Percentiles rank a stretch among this genome's conserved stretches.
Evolutionary conservation across 2,329 filamentous ascomycete species (phyloP).

Genomic region (Trichoderma simmonsii): DNA sequence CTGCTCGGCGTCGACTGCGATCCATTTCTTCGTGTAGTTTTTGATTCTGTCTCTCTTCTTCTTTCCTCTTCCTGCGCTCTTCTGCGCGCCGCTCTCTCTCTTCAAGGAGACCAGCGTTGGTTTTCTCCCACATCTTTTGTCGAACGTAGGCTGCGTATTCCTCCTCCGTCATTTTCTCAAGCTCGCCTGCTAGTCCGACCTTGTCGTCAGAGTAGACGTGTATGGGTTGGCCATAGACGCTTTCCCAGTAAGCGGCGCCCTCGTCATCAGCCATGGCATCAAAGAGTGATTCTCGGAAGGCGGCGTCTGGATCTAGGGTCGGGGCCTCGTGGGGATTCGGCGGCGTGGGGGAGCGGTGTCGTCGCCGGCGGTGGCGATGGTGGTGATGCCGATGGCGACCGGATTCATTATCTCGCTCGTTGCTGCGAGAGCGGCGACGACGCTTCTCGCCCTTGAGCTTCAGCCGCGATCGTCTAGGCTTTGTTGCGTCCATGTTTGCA

Average conservation of each 20-base stretch:
- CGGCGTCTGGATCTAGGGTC: slow-evolving; percentile 63
- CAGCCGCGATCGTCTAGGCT: slow-evolving; percentile 32
- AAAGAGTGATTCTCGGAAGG: slow-evolving; percentile 92
- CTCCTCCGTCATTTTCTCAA: slow-evolving; percentile 88
- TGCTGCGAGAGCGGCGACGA: slow-evolving; percentile 26
- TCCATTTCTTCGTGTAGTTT: slow-evolving; percentile 65
- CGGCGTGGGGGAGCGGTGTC: slow-evolving; percentile 44
- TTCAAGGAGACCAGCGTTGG: slow-evolving; percentile 76
- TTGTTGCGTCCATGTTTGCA: slow-evolving; percentile 25
- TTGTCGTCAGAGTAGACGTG: slow-evolving; percentile 65
- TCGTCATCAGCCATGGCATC: slow-evolving; percentile 97
- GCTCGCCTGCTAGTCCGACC: slow-evolving; percentile 47
- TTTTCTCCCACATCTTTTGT: slow-evolving; percentile 92
- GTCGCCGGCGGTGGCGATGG: slow-evolving; percentile 32
- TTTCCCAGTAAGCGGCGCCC: slow-evolving; percentile 91
- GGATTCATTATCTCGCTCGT: slow-evolving; percentile 25
- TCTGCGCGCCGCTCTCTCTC: slow-evolving; percentile 64
- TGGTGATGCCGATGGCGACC: slow-evolving; percentile 22
- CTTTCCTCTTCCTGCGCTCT: slow-evolving; percentile 48
- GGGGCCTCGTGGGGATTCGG: slow-evolving; percentile 46
- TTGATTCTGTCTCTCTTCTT: slow-evolving; percentile 48
- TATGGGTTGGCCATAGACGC: slow-evolving; percentile 93
- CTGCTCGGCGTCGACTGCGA: slow-evolving; percentile 62
- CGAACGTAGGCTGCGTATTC: slow-evolving; percentile 87
- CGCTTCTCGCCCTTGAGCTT: slow-evolving; percentile 34